Evolutionary conservation across 352 stramenopile genomes (phyloP).

Genomic region (Blastocystis sp.): DNA sequence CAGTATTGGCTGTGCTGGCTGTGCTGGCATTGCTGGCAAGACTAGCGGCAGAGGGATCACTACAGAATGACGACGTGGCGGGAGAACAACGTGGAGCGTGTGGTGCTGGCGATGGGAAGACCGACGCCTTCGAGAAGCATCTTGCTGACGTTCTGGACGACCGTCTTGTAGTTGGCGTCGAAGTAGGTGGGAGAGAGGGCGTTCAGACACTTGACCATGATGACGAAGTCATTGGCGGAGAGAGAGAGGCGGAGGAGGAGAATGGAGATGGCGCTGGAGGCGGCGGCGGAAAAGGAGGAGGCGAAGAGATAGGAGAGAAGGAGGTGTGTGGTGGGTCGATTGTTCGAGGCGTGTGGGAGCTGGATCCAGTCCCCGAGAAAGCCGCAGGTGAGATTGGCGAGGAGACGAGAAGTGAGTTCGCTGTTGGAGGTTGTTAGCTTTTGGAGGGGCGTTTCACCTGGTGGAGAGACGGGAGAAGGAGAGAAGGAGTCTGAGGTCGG

Average conservation of each 20-base stretch:
- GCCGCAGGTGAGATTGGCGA: neutral
- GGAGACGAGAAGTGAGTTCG: neutral
- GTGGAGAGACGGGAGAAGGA: neutral
- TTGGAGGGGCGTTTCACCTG: neutral
- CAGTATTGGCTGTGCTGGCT: neutral
- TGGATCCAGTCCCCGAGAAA: neutral
- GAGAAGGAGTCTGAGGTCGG: neutral
- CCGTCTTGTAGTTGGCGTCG: neutral
- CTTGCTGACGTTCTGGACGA: neutral
- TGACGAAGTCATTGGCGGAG: neutral
- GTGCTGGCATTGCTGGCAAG: neutral
- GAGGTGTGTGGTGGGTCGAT: neutral
- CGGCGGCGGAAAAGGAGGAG: neutral
- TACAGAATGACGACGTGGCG: neutral
- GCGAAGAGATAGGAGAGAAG: conserved; percentile 2
- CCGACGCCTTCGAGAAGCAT: neutral
- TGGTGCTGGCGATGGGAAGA: neutral
- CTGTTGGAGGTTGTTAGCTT: neutral
- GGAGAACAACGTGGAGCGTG: neutral
- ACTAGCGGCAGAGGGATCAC: neutral
- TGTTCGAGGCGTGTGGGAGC: neutral
- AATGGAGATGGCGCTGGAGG: neutral
- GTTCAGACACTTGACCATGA: neutral
- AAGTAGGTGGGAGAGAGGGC: neutral
- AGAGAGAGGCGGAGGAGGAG: neutral